Conservation (phyloP, 1,284 basidiomycete species). For the Trichosporon sp. region DNA sequence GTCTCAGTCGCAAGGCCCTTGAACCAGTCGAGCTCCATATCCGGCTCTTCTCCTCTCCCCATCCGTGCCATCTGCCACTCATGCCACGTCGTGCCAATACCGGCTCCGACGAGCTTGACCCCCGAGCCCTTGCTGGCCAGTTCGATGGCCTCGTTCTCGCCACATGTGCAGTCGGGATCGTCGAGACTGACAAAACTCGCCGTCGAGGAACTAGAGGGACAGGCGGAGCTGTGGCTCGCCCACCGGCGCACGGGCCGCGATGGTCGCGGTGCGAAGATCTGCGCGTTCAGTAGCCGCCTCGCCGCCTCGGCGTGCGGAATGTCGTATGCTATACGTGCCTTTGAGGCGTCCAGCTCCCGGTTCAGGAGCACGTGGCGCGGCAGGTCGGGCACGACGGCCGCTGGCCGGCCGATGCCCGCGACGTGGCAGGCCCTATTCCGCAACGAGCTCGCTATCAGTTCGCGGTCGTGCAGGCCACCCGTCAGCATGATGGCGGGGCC, state of each 20-base stretch:
- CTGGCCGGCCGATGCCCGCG: slow-evolving; percentile 50
- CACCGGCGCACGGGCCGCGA: background rate
- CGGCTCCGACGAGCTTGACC: slow-evolving; percentile 50
- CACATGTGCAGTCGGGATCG: background rate
- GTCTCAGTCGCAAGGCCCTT: slow-evolving; percentile 36
- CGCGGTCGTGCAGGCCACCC: slow-evolving; percentile 48
- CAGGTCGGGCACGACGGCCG: slow-evolving; percentile 44
- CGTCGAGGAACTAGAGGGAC: background rate
- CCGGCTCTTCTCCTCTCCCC: slow-evolving; percentile 46
- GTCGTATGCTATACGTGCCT: slow-evolving; percentile 38
- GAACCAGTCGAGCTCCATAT: slow-evolving; percentile 44
- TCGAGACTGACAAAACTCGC: background rate
- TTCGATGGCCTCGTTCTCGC: background rate
- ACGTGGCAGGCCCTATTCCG: slow-evolving; percentile 47
- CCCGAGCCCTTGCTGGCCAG: slow-evolving; percentile 16
- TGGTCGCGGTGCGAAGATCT: background rate
- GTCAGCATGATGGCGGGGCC: slow-evolving; percentile 54
- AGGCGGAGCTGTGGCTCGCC: background rate
- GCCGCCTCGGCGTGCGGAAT: slow-evolving; percentile 33
- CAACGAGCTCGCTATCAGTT: slow-evolving; percentile 42
- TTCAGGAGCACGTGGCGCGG: slow-evolving; percentile 44
- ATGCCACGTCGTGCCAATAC: slow-evolving; percentile 52
- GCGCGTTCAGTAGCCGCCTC: background rate
- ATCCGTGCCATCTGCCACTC: slow-evolving; percentile 53
- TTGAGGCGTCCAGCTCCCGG: slow-evolving; percentile 29